Evolutionary conservation across 2,329 filamentous ascomycete genomes (phyloP), one percentile per base, ranked within the genome.

Genomic region (Botryotinia globosa): DNA sequence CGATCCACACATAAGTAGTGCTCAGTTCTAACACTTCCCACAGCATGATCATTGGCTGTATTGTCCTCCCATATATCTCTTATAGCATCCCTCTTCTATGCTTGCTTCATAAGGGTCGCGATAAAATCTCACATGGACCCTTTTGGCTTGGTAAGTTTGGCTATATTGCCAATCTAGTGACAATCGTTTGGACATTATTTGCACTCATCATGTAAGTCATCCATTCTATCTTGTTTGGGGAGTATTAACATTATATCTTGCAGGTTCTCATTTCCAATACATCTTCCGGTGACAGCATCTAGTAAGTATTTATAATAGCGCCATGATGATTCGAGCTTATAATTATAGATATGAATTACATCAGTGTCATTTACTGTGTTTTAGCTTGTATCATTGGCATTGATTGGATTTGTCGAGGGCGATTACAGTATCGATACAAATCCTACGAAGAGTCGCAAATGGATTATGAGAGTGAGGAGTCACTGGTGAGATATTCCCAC

Each of bases 131-230:
- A 0, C 84, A 86, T 63, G 82, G 83, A 3, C 79, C 86, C 0
- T 92, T 91, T 78, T 84, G 85, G 58, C 82, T 92, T n/a, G 85
- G 88, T 0, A 83, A 81, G 34, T 73, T 90, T 61, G 89, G 86
- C 32, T 90, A 88, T 88, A 80, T 85, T 34, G 83, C 86, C 45
- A 92, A 92, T 77, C 72, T 85, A 63, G 84, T 85, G 37, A 87
- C 88, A 12, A 79, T 91, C 34, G 81, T 81, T 1, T 91, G 89
- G 76, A 86, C 87, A 3, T 80, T 85, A 9, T 81, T 90, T 32
- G 90, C 88, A 0, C 89, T 88, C 0, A 84, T 90, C 1, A 83
- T 91, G 7, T 91, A 81, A 39, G 70, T 68, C 14, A 58, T 59
- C 8, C 1, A 34, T n/a, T 1, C 7, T 25, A 56, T 45, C 25